Base-by-base conservation (phyloP, 768 basidiomycete species). In the Russula vinacea region DNA sequence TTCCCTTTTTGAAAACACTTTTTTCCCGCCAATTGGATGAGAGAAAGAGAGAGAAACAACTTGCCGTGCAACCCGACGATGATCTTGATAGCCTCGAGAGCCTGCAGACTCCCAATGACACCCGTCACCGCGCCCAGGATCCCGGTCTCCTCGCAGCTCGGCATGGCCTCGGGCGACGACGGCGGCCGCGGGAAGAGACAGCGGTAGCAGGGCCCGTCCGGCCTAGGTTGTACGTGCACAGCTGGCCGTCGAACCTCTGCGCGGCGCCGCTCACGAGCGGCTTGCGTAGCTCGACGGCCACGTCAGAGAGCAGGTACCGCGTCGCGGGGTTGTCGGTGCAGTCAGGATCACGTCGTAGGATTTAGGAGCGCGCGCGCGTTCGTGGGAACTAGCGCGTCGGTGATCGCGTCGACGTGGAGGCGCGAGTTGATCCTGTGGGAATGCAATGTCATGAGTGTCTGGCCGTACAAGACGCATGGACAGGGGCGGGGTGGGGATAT, bases 241-340 rank as follows among this genome's bases (percentile, higher is more conserved):
- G 79, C 72, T 93, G 92, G 0, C 92, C 92, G 65, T 92, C 90
- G 69, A 82, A 88, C 69, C 84, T 84, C 71, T 92, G 92, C 0
- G 97, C 97, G 1, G 95, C 97, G 9, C 96, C 96, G 62, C 90
- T 92, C 42, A 98, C 88, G 44, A 98, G 86, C 16, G 92, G 89
- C 53, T 86, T 90, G n/a, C 78, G 76, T 2, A 94, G 81, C 1
- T 77, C 77, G 44, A 94, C 90, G 17, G 90, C 85, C 0, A 85
- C 84, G 73, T 98, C 95, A 29, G 92, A 94, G 58, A 99, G 81
- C 22, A 98, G 83, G 75, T 98, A 98, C 6, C 97, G 88, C 0
- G 94, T 94, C 2, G 90, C 85, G 2, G 88, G 84, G 67, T 97
- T 96, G 76, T 98, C 95, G 5, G 94, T 97, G 78, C 95, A 98